Evolutionary conservation across 306 rosid genomes (phyloP).

Genomic region (Clitoria ternatea): DNA sequence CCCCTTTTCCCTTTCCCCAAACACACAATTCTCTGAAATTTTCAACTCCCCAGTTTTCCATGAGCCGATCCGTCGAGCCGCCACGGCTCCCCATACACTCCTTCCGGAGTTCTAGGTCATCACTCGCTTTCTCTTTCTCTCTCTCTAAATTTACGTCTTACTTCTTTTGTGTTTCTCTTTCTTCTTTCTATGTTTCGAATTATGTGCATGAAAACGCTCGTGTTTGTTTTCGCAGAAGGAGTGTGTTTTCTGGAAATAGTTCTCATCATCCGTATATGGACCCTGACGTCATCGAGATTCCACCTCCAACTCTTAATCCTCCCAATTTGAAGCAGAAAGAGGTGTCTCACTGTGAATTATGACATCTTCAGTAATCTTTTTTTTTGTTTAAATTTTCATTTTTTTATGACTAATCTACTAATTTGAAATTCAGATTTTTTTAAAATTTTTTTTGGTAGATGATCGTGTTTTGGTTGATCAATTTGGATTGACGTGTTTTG

Average conservation of each 20-base stretch:
- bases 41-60: background rate
- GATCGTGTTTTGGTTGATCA: background rate
- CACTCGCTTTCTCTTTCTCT: background rate
- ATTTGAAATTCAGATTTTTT: background rate
- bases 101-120: background rate
- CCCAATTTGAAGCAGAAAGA: constrained; percentile 39
- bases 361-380: background rate
- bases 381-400: background rate
- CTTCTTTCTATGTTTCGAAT: background rate
- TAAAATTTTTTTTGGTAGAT: background rate
- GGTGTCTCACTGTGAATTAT: constrained; percentile 28
- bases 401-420: background rate
- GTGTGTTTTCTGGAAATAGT: constrained; percentile 3
- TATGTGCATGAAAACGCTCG: background rate
- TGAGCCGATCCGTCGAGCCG: constrained; percentile 45
- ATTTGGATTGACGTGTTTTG: background rate
- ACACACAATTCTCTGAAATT: background rate
- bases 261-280: constrained; percentile 42
- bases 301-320: constrained; percentile 30
- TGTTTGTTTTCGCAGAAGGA: constrained; percentile 28
- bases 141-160: no score
- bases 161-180: background rate
- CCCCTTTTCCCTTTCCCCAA: background rate
- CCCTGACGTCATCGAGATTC: constrained; percentile 45
- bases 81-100: constrained; percentile 21